These are phyloP conservation scores for Lizanozyma gosingica DNA, from an alignment of 1,139 yeast species.

Conservation along the genomic window DNA sequence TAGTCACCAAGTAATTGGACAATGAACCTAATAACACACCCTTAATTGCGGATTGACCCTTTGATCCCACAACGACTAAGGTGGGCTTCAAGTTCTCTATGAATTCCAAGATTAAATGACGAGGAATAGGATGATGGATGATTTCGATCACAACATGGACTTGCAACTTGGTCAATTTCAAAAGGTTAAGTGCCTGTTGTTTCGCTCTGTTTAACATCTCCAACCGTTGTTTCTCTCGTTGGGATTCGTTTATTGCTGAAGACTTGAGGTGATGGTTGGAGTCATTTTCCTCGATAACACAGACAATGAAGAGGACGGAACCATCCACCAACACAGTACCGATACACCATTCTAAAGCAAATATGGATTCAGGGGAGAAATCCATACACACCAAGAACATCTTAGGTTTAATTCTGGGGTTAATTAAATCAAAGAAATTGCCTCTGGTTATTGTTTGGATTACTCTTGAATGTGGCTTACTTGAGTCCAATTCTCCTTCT, in stretches of 20 bases:
- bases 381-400: conserved; percentile 74
- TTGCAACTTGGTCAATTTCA: conserved; percentile 65
- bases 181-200: conserved; percentile 46
- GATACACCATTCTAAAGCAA: conserved; percentile 84
- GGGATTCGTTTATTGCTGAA: conserved; percentile 29
- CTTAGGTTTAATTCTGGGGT: conserved; percentile 47
- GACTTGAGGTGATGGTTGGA: conserved; percentile 36
- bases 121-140: conserved; percentile 78
- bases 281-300: conserved; percentile 67
- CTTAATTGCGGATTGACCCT: conserved; percentile 67
- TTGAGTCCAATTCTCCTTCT: conserved; percentile 57
- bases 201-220: conserved; percentile 57
- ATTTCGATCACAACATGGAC: conserved; percentile 71
- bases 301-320: conserved; percentile 70
- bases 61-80: conserved; percentile 73
- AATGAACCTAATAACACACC: conserved; percentile 72
- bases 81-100: conserved; percentile 79
- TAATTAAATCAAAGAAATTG: conserved; percentile 47
- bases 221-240: conserved; percentile 42
- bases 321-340: conserved; percentile 85
- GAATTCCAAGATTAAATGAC: conserved; percentile 75
- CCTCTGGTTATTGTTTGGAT: conserved; percentile 69
- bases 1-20: conserved; percentile 67
- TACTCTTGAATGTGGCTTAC: conserved; percentile 43
- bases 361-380: conserved; percentile 74